Conservation (phyloP, 805 yeast species). For the Candida insectalens region DNA sequence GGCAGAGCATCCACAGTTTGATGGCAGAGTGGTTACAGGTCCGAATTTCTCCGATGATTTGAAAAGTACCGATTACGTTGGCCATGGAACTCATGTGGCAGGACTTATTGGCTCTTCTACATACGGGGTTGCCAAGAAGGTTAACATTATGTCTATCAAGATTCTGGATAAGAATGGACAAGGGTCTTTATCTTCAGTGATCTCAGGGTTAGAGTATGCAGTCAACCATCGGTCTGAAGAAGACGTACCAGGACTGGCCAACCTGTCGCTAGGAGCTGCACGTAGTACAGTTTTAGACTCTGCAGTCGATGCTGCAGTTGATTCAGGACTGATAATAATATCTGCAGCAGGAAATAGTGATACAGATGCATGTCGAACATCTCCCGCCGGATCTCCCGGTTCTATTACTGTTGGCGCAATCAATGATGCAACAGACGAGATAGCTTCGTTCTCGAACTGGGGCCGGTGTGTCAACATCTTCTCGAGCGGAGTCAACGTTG, state of each 20-base stretch:
- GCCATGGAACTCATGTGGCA: constrained; percentile 94
- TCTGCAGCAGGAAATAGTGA: constrained; percentile 86
- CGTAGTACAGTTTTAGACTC: constrained; percentile 57
- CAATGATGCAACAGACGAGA: constrained; percentile 58
- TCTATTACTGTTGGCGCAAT: constrained; percentile 86
- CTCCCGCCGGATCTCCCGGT: constrained; percentile 71
- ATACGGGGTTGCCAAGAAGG: constrained; percentile 76
- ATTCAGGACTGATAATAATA: constrained; percentile 61
- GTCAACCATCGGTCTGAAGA: constrained; percentile 42
- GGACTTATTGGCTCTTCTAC: constrained; percentile 74
- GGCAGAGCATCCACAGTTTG: constrained; percentile 51
- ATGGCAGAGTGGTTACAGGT: constrained; percentile 50
- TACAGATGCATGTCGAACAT: constrained; percentile 68
- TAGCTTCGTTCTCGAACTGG: constrained; percentile 84
- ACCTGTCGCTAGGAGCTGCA: constrained; percentile 72
- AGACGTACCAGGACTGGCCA: constrained; percentile 50
- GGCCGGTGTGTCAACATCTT: constrained; percentile 85
- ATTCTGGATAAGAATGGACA: constrained; percentile 60
- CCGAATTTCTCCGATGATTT: constrained; percentile 54
- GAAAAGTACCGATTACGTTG: constrained; percentile 55
- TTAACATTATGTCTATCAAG: constrained; percentile 60
- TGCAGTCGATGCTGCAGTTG: constrained; percentile 68
- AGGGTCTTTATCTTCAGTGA: constrained; percentile 58
- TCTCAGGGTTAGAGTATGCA: constrained; percentile 59
- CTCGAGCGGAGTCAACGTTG: constrained; percentile 70